A percentile compares a stretch with the other conserved stretches of the same genome.
Conservation (phyloP, 768 basidiomycete species). For the Holtermanniella nyarrowii region DNA sequence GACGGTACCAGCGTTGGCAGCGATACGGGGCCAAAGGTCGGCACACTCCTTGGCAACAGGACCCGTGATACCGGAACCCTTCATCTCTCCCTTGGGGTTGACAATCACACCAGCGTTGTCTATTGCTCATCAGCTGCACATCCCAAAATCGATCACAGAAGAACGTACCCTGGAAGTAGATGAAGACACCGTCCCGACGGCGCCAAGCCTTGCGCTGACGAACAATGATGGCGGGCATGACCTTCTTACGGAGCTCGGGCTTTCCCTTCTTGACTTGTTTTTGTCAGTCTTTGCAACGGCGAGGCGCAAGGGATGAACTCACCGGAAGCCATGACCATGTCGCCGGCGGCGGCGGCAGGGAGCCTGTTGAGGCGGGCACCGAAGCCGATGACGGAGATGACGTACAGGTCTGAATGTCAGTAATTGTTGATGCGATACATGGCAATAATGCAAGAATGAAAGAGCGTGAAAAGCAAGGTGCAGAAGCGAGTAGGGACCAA, state of each 20-base stretch:
- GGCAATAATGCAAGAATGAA: too few species aligned
- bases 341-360: constrained; percentile 61
- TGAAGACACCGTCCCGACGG: constrained; percentile 94
- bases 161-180: constrained; percentile 66
- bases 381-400: constrained; percentile 92
- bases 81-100: constrained; percentile 99
- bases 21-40: constrained; percentile 98
- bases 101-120: constrained; percentile 96
- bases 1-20: constrained; percentile 96
- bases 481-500: too few species aligned
- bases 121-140: constrained; percentile 39
- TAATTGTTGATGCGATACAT: too few species aligned
- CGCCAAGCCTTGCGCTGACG: constrained; percentile 99
- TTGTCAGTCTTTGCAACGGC: too few species aligned
- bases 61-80: constrained; percentile 59
- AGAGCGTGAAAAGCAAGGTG: too few species aligned
- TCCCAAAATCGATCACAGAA: background rate
- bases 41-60: constrained; percentile 96
- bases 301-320: too few species aligned
- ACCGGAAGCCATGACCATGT: constrained; percentile 54
- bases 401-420: constrained; percentile 35
- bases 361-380: constrained; percentile 95
- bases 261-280: constrained; percentile 99
- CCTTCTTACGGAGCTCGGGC: constrained; percentile 98
- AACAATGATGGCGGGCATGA: constrained; percentile 93